These are phyloP conservation scores for Hygrophorus pudorinus DNA, from an alignment of 768 basidiomycete genomes.

Conservation along the genomic window DNA sequence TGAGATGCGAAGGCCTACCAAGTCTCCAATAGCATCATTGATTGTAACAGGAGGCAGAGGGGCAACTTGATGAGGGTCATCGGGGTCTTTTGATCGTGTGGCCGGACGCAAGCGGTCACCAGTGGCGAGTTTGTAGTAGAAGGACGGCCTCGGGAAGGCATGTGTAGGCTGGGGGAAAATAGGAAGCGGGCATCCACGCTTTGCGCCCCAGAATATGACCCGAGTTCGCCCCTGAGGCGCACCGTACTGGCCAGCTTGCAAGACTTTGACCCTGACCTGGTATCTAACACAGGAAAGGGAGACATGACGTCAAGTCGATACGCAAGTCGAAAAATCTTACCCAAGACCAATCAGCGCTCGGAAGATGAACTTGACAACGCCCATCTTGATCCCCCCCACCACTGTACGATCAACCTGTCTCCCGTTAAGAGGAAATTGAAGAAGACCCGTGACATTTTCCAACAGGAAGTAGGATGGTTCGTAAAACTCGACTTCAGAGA, in stretches of 20 bases:
- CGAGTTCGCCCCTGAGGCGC: slow-evolving; percentile 58
- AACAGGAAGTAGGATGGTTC: slow-evolving; percentile 57
- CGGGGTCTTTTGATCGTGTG: slow-evolving; percentile 31
- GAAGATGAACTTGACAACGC: slow-evolving; percentile 58
- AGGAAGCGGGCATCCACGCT: slow-evolving; percentile 45
- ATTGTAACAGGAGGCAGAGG: slow-evolving; percentile 52
- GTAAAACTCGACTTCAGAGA: slow-evolving; percentile 41
- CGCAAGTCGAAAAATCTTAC: slow-evolving; percentile 24
- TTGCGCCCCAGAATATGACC: slow-evolving; percentile 62
- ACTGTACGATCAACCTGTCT: slow-evolving; percentile 18
- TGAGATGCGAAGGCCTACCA: slow-evolving; percentile 34
- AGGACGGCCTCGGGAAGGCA: slow-evolving; percentile 26
- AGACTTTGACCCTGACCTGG: slow-evolving; percentile 52
- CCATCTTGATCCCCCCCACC: slow-evolving; percentile 35
- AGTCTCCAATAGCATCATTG: slow-evolving; percentile 55
- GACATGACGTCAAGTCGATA: neutral
- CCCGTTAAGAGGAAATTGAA: slow-evolving; percentile 40
- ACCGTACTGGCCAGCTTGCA: slow-evolving; percentile 67
- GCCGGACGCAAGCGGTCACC: slow-evolving; percentile 30
- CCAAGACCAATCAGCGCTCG: slow-evolving; percentile 53
- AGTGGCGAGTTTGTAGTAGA: slow-evolving; percentile 32
- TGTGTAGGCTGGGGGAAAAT: slow-evolving; percentile 59
- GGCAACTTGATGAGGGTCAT: slow-evolving; percentile 39
- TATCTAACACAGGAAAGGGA: slow-evolving; percentile 32
- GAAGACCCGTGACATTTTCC: slow-evolving; percentile 63